These are phyloP conservation scores for Colletotrichum godetiae DNA, from an alignment of 2,329 filamentous ascomycete genomes.

Conservation along the genomic window DNA sequence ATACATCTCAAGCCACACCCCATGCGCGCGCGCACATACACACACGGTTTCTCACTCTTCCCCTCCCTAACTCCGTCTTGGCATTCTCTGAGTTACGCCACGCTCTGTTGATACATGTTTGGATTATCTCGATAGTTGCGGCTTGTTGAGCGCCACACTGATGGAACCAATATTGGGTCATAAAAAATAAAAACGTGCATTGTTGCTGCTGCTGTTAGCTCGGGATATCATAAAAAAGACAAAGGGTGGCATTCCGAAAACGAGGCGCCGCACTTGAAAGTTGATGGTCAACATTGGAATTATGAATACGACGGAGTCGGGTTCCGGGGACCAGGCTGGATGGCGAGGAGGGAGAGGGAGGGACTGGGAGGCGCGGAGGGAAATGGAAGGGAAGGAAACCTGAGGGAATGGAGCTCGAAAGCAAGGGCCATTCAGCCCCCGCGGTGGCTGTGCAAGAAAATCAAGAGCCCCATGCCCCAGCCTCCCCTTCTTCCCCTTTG, in stretches of 20 bases:
- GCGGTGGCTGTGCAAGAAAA: slow-evolving; percentile 28
- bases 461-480: slow-evolving; percentile 14
- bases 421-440: slow-evolving; percentile 27
- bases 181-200: background rate
- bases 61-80: background rate
- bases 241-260: background rate
- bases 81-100: slow-evolving; percentile 22
- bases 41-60: background rate
- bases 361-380: background rate
- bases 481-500: slow-evolving; percentile 9
- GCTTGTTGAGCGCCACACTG: slow-evolving; percentile 11
- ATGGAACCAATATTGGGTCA: background rate
- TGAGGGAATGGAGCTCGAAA: slow-evolving; percentile 27
- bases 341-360: background rate
- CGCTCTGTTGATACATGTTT: slow-evolving; percentile 12
- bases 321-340: background rate
- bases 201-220: background rate
- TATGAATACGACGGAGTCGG: background rate
- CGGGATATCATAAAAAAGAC: background rate
- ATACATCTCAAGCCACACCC: background rate
- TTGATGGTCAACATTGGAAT: background rate
- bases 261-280: background rate
- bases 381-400: slow-evolving; percentile 32
- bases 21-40: slow-evolving; percentile 1
- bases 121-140: slow-evolving; percentile 6